phyloP scores from a whole-genome alignment of 371 early-diverging fungal species.

The Lichtheimia ornata region DNA sequence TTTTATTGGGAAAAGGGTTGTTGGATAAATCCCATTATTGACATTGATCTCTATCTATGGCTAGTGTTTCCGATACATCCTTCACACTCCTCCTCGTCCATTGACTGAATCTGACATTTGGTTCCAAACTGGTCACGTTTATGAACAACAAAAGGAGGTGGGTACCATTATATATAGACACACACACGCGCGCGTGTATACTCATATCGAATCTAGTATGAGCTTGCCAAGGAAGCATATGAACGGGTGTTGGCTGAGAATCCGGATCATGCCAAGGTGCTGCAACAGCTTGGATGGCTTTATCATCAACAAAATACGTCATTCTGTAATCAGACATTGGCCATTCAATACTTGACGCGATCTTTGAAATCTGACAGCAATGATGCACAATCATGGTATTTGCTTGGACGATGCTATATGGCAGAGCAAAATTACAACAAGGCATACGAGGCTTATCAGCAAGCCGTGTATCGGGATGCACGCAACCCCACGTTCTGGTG shows the following conservation, averaged over 20 bases:
- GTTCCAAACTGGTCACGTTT: constrained; percentile 97
- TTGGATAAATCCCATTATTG: background rate
- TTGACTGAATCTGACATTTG: constrained; percentile 93
- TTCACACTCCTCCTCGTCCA: constrained; percentile 91
- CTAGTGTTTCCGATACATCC: constrained; percentile 91
- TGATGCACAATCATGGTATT: constrained; percentile 96
- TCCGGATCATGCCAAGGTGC: constrained; percentile 92
- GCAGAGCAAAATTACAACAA: constrained; percentile 92
- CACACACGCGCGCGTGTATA: no score
- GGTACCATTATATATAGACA: background rate
- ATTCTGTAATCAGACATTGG: constrained; percentile 82
- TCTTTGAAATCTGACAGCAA: constrained; percentile 85
- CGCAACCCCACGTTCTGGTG: constrained; percentile 98
- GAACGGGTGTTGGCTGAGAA: constrained; percentile 88
- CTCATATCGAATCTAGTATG: constrained; percentile 49
- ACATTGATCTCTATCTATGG: background rate
- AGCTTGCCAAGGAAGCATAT: constrained; percentile 87
- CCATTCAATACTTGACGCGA: constrained; percentile 80
- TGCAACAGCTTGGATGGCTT: constrained; percentile 97
- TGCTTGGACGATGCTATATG: constrained; percentile 97
- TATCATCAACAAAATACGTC: constrained; percentile 84
- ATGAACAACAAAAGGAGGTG: constrained; percentile 94
- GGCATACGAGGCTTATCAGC: constrained; percentile 97
- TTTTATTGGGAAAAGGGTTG: background rate
- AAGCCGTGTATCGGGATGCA: constrained; percentile 94